Conservation (phyloP, 345 rosid species). For the Citrus sp. region DNA sequence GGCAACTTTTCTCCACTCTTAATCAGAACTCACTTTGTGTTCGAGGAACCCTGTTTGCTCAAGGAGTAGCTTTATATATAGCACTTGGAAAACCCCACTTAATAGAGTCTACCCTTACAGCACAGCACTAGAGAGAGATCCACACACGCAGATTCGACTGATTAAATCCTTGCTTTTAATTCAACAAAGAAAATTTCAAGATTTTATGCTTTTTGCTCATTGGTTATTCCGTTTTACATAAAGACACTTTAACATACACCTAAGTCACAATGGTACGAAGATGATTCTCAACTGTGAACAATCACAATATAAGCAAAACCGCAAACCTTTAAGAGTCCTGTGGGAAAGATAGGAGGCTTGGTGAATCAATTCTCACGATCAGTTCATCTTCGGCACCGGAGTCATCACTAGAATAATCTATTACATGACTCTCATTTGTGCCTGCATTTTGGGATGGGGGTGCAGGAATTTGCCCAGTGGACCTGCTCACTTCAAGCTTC, state of each 20-base stretch:
- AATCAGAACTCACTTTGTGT: too few species aligned
- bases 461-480: conserved; percentile 7
- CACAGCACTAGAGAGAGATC: too few species aligned
- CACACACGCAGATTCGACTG: neutral
- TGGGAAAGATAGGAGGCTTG: conserved; percentile 61
- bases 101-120: too few species aligned
- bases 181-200: neutral
- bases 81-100: too few species aligned
- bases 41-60: too few species aligned
- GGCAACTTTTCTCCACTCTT: too few species aligned
- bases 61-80: too few species aligned
- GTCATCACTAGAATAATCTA: conserved; percentile 56
- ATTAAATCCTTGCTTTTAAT: neutral
- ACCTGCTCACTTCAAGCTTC: conserved; percentile 27
- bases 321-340: conserved; percentile 26
- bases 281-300: neutral
- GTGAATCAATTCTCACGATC: conserved; percentile 72
- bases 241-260: neutral
- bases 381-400: conserved; percentile 55
- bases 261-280: neutral
- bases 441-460: conserved; percentile 11
- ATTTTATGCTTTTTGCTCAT: neutral
- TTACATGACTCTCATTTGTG: neutral
- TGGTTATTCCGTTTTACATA: neutral
- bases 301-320: neutral